Percentiles rank a stretch among this genome's conserved stretches.
These are phyloP conservation scores for Podosphaera xanthii DNA, from an alignment of 2,329 filamentous ascomycete species.

Conservation along the genomic window DNA sequence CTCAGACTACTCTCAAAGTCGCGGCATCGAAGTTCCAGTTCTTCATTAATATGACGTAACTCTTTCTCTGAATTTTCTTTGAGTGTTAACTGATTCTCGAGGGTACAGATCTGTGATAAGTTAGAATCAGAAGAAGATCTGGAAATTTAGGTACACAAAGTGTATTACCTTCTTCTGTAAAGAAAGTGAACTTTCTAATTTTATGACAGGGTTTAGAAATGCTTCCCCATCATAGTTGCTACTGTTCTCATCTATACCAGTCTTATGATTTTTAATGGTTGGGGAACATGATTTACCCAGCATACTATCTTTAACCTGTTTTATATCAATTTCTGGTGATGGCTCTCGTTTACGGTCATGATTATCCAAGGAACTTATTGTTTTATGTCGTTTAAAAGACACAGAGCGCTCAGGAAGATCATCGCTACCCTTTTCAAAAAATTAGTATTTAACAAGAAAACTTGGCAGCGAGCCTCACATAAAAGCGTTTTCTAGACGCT, in stretches of 20 bases:
- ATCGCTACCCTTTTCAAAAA: constrained; percentile 4
- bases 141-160: not conserved
- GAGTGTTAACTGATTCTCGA: constrained; percentile 15
- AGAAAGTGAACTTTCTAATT: not conserved
- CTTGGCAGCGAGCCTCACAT: constrained; percentile 6
- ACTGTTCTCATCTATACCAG: not conserved
- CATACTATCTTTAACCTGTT: not conserved
- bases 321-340: constrained; percentile 3
- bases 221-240: not conserved
- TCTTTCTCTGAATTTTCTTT: constrained; percentile 16
- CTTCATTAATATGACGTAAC: constrained; percentile 21
- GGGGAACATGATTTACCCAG: too few relatives aligned
- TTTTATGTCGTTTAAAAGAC: constrained; percentile 8
- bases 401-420: constrained; percentile 1
- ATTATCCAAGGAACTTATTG: too few relatives aligned
- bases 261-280: too few relatives aligned
- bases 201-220: too few relatives aligned
- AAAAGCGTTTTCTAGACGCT: not conserved
- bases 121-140: not conserved
- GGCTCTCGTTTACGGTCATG: too few relatives aligned
- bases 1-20: constrained; percentile 23
- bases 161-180: not conserved
- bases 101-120: constrained; percentile 15
- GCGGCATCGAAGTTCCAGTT: constrained; percentile 23
- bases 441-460: constrained; percentile 3